Evolutionary conservation across 441 rosid species (phyloP).

Genomic region (Omphalea diandra): DNA sequence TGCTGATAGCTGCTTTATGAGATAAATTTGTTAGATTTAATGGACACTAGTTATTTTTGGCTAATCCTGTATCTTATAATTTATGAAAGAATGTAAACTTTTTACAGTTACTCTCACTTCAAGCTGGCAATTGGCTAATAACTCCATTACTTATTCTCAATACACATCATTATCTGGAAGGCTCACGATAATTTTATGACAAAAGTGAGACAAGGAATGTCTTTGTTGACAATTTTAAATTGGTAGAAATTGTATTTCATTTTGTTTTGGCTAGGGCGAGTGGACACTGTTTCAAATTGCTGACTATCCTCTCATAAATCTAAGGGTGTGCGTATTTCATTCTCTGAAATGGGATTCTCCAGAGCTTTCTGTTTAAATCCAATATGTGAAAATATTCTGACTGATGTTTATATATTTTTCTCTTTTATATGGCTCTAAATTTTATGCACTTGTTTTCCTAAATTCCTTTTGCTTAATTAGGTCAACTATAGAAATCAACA

Average conservation of each 20-base stretch:
- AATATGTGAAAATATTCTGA: background rate
- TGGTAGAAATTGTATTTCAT: background rate
- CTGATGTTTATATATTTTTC: background rate
- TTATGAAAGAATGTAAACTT: background rate
- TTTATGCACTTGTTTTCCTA: background rate
- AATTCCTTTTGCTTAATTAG: background rate
- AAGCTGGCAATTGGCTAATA: background rate
- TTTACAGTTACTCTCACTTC: background rate
- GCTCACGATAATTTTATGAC: background rate
- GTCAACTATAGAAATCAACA: background rate
- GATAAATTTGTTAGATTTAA: background rate
- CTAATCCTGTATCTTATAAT: background rate
- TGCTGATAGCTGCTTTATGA: background rate
- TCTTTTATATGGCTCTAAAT: background rate
- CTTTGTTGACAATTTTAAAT: background rate
- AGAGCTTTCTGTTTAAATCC: conserved; percentile 2
- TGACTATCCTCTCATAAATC: background rate
- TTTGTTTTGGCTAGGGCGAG: background rate
- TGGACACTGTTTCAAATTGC: background rate
- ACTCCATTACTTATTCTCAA: background rate
- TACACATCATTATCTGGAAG: background rate
- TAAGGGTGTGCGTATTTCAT: background rate
- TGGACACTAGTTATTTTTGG: background rate
- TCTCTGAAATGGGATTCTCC: background rate
- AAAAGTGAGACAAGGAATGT: background rate